Base-by-base conservation (phyloP, 2,329 filamentous ascomycete genomes). In the Cadophora luteo-olivacea region DNA sequence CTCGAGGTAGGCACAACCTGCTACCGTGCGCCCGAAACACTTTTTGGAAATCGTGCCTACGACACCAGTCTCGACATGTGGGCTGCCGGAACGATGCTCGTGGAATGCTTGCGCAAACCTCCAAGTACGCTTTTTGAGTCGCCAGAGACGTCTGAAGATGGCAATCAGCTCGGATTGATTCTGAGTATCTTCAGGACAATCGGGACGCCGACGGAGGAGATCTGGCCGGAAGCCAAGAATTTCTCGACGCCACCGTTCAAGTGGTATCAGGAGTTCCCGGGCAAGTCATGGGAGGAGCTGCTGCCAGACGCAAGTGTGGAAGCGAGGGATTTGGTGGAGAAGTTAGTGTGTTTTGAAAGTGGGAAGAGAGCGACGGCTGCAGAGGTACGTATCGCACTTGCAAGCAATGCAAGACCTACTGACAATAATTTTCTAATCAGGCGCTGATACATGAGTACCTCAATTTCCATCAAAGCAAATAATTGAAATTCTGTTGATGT, bases 1-100 rank as follows among this genome's bases (percentile, higher is more conserved):
- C 90, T 96, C 8, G 97, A 99, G 78, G 92, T 99, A 32, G 96
- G 96, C 45, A 98, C 95, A 0, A 95, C 94, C 0, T 88, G 92
- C 61, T 99, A 99, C 80, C 89, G 97, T 24, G 87, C 95, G 0
- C 96, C 96, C 0, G 97, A 99, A 77, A 87, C 94, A 0, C 84
- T 99, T 7, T 98, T 99, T 77, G 96, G 94, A 0, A 86, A 94
- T 78, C 88, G 85, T 61, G 81, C 83, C 0, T 99, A 99, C 77
- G 87, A 85, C 1, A 79, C 86, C 0, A 84, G 87, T 9, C 85
- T 98, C 2, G 96, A 99, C 79, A 89, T 98, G 81, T 99, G 97
- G 96, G 92, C 90, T 4, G 86, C 91, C 0, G 96, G 97, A 0
- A 91, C 91, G 70, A 91, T 97, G 75, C 87, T 97, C 12, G 92